Conservation (phyloP, 495 filamentous ascomycete genomes). For the Pseudotulostoma volvatum region DNA sequence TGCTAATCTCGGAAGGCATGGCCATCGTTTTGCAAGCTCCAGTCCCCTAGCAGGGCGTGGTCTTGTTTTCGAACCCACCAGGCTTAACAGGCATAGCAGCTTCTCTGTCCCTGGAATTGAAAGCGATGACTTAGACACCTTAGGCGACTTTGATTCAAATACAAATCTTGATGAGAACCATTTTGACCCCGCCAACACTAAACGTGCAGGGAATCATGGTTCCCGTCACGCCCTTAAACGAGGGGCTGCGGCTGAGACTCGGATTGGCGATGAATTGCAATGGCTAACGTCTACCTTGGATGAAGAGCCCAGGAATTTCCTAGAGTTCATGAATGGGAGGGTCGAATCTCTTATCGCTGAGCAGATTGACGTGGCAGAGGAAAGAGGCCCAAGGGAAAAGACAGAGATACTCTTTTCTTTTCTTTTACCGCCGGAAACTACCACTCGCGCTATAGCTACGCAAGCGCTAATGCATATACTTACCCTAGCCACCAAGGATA, state of each 20-base stretch:
- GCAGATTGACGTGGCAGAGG: conserved; percentile 14
- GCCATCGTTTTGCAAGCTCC: conserved; percentile 37
- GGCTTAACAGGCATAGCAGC: conserved; percentile 18
- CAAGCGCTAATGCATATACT: conserved; percentile 62
- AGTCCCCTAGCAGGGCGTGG: conserved; percentile 46
- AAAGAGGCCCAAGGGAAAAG: no score
- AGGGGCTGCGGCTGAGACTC: conserved; percentile 32
- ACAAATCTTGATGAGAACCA: conserved; percentile 21
- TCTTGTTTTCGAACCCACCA: conserved; percentile 12
- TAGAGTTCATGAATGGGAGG: conserved; percentile 34
- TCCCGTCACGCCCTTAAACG: conserved; percentile 22
- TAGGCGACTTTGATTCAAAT: conserved; percentile 25
- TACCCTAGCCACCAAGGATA: conserved; percentile 46
- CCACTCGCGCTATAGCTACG: conserved; percentile 43
- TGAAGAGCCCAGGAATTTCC: conserved; percentile 40
- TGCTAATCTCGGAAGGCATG: conserved; percentile 13
- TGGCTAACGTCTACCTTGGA: conserved; percentile 36
- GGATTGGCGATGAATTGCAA: conserved; percentile 24
- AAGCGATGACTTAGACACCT: conserved; percentile 24
- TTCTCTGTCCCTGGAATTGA: conserved; percentile 17
- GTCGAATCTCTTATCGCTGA: conserved; percentile 2
- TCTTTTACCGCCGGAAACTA: conserved; percentile 37
- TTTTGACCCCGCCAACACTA: conserved; percentile 1
- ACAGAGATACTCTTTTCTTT: conserved; percentile 39
- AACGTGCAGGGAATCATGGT: conserved; percentile 1